These are phyloP conservation scores for Lablab purpureus DNA, from an alignment of 306 rosid species.

Conservation along the genomic window DNA sequence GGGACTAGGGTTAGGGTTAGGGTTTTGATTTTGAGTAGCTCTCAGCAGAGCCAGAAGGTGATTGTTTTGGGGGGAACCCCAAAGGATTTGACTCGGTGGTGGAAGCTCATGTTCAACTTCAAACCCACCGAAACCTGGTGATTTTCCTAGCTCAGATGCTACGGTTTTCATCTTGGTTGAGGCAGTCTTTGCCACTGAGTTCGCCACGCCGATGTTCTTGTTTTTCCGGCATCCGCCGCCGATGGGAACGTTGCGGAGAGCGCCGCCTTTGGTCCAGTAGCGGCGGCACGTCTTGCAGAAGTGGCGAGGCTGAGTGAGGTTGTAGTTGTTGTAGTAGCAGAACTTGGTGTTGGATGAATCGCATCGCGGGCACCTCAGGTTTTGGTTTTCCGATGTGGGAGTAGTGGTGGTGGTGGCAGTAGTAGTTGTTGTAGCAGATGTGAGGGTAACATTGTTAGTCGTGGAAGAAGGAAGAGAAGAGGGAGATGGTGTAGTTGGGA, in stretches of 20 bases:
- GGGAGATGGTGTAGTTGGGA: conserved; percentile 50
- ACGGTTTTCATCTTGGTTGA: conserved; percentile 64
- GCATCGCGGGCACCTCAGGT: conserved; percentile 65
- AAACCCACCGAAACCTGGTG: conserved; percentile 49
- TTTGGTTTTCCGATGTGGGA: conserved; percentile 59
- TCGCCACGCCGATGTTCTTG: conserved; percentile 51
- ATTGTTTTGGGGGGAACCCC: conserved; percentile 94
- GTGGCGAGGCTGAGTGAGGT: conserved; percentile 98
- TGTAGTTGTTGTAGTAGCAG: conserved; percentile 66
- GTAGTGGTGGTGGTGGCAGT: conserved; percentile 42
- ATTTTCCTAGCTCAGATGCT: conserved; percentile 64
- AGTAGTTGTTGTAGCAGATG: conserved; percentile 40
- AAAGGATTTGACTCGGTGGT: conserved; percentile 63
- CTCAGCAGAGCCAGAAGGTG: conserved; percentile 72
- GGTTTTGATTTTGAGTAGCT: conserved; percentile 69
- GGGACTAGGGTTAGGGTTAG: conserved; percentile 56
- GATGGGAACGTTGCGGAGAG: conserved; percentile 46
- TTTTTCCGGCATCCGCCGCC: conserved; percentile 60
- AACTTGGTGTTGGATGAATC: conserved; percentile 81
- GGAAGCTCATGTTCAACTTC: conserved; percentile 52
- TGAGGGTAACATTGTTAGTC: not conserved
- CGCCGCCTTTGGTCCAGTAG: conserved; percentile 64
- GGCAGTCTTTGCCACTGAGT: conserved; percentile 47
- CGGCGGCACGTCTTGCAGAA: conserved; percentile 99
- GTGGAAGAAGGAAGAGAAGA: conserved; percentile 52